Percentiles rank a stretch among this genome's conserved stretches.
phyloP scores from a whole-genome alignment of 352 stramenopile species.

The Phytophthora foliorum region DNA sequence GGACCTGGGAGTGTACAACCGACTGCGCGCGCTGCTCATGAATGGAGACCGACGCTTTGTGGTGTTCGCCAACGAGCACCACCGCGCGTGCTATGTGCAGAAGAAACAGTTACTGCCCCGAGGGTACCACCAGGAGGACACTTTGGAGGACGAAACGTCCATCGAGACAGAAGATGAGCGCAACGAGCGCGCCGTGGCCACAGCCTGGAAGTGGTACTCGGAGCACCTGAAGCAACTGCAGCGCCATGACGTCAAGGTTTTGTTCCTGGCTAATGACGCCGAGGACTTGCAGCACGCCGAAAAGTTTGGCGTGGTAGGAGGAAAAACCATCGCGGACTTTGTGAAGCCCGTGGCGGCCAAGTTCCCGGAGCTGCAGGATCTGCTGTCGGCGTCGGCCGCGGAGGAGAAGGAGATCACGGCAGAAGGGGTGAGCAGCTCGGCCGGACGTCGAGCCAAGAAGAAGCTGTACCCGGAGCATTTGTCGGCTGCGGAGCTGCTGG shows the following conservation, averaged over 20 bases:
- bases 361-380: constrained; percentile 68
- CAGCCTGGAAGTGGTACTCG: constrained; percentile 84
- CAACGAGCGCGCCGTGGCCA: constrained; percentile 89
- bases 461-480: constrained; percentile 86
- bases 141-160: constrained; percentile 26
- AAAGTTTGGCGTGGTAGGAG: constrained; percentile 55
- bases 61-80: constrained; percentile 95
- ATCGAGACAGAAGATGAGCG: constrained; percentile 77
- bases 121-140: constrained; percentile 30
- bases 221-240: constrained; percentile 66
- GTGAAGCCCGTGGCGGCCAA: constrained; percentile 55
- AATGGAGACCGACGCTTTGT: constrained; percentile 88
- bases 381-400: constrained; percentile 53
- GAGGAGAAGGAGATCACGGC: constrained; percentile 35
- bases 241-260: constrained; percentile 53
- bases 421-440: constrained; percentile 55
- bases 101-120: constrained; percentile 53
- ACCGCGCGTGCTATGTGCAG: constrained; percentile 80
- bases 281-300: constrained; percentile 62
- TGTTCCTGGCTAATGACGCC: constrained; percentile 76
- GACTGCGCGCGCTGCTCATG: constrained; percentile 88
- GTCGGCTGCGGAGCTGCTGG: constrained; percentile 77
- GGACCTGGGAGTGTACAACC: constrained; percentile 92
- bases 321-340: constrained; percentile 70
- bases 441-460: constrained; percentile 46